Conservation (phyloP, 2,329 filamentous ascomycete species). For the Stemphylium lycopersici region DNA sequence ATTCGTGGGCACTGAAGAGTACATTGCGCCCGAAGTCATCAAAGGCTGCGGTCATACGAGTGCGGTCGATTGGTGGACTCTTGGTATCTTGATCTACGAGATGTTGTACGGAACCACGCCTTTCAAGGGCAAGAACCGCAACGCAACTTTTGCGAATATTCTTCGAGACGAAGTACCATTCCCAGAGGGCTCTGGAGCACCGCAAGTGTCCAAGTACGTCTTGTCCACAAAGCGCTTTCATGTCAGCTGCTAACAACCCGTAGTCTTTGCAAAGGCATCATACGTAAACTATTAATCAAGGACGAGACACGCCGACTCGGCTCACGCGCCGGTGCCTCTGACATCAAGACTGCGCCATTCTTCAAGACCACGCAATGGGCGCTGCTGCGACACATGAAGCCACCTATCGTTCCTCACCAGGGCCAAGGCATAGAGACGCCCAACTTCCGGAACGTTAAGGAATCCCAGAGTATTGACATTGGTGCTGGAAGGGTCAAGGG, state of each 20-base stretch:
- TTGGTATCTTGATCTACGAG: conserved; percentile 96
- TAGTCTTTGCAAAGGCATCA: conserved; percentile 94
- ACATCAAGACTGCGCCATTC: conserved; percentile 95
- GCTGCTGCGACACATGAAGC: conserved; percentile 95
- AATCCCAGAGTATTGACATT: conserved; percentile 92
- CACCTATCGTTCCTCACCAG: conserved; percentile 92
- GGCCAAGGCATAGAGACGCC: conserved; percentile 90
- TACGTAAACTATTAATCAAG: conserved; percentile 96
- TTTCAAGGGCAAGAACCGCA: conserved; percentile 99
- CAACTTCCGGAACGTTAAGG: conserved; percentile 98
- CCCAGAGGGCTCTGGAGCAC: conserved; percentile 82
- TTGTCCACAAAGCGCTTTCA: background rate
- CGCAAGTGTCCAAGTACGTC: conserved; percentile 91
- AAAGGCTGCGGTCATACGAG: conserved; percentile 98
- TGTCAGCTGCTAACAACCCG: conserved; percentile 38
- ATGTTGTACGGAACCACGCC: conserved; percentile 99
- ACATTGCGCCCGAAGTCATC: conserved; percentile 98
- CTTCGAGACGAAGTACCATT: conserved; percentile 94
- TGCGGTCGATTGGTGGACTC: conserved; percentile 98
- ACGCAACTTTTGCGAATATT: conserved; percentile 97
- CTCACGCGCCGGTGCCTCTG: conserved; percentile 91
- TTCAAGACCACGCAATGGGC: conserved; percentile 97
- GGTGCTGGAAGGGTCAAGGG: conserved; percentile 66
- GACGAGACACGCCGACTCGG: conserved; percentile 93
- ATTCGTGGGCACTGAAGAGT: conserved; percentile 98